Base-by-base conservation (phyloP, 768 basidiomycete genomes). In the Vararia minispora region DNA sequence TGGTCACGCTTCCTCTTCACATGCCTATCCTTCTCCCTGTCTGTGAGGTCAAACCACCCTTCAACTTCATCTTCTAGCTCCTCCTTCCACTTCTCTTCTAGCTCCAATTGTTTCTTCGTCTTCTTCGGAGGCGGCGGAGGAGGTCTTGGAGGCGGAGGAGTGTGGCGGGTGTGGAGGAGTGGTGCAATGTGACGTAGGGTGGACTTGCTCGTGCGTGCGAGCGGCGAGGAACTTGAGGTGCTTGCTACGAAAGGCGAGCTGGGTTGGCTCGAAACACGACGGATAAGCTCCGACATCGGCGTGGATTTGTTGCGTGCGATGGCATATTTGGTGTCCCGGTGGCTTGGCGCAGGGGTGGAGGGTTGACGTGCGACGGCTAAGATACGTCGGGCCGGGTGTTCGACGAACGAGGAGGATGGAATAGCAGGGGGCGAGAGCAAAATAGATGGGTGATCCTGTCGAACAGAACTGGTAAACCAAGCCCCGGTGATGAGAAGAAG, bases 41-140 rank as follows among this genome's bases (percentile, higher is more conserved):
- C 52, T 3, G 50, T 33, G 37, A 60, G 40, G 20, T 48, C 48
- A 33, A 44, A 57, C 60, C 80, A 72, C 13, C 82, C 84, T 9
- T 82, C 81, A 3, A 81, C 62, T 29, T 65, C 74, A 45, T 87
- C 84, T 18, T 79, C 64, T 41, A 87, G 58, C 58, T 88, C 83
- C 55, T 82, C 74, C 52, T 86, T 83, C 71, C 85, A 85, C 50
- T 68, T 71, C 55, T 87, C 84, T 58, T 87, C 84, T 51, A 71
- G 58, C 50, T 76, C 72, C 17, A 81, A 57, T 58, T 83, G 74
- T 54, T 86, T 87, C 65, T 85, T 85, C 36, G 74, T 77, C 64
- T 87, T 87, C 60, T 76, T 82, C 45, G 68, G 72, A 31, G 77
- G 75, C 4, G 81, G 80, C 0, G 75, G 76, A 4, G 74, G 72